Evolutionary conservation across 1,284 basidiomycete genomes (phyloP), one percentile per base, ranked within the genome.

Genomic region (Rhizopogon parksii): DNA sequence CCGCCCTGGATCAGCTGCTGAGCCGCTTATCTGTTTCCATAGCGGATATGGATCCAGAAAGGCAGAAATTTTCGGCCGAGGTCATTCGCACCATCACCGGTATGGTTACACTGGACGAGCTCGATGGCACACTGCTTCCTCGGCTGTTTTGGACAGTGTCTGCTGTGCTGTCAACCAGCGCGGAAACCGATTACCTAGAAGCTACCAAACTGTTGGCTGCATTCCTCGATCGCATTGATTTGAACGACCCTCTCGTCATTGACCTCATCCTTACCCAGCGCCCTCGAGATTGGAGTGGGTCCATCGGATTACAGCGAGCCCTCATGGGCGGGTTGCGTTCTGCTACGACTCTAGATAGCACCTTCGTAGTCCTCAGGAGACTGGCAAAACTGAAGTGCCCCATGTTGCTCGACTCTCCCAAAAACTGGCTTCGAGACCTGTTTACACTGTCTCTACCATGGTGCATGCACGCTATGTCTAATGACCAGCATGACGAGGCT

Each of bases 111-210:
- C 73, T 76, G 6, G 70, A 77, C 15, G 77, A 83, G 39, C 69
- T 83, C 9, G 77, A 86, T 53, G 72, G 75, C 25, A 69, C 78
- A 2, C 74, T 88, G 25, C 72, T 92, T 27, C 89, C 91, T 0
- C 90, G 91, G 61, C 74, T 94, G 39, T 96, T 91, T 68, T 96
- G 94, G 94, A 86, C 84, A 59, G 77, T 85, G 1, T 78, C 82
- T 39, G 92, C 91, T 0, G 91, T 88, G 58, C 75, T 95, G 25
- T 85, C 82, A 17, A 95, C 92, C 0, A 85, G 86, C 0, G 85
- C 88, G 42, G 91, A 96, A 65, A 69, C 74, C 4, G 95, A 96
- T 66, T 97, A 91, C 60, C 66, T 72, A 6, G 80, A 88, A 53
- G 80, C 82, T 0, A 68, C 94, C 21, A 74, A 77, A 14, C 76